Base-by-base conservation (phyloP, 192 early-diverging fungal species). In the Coemansia asiatica region DNA sequence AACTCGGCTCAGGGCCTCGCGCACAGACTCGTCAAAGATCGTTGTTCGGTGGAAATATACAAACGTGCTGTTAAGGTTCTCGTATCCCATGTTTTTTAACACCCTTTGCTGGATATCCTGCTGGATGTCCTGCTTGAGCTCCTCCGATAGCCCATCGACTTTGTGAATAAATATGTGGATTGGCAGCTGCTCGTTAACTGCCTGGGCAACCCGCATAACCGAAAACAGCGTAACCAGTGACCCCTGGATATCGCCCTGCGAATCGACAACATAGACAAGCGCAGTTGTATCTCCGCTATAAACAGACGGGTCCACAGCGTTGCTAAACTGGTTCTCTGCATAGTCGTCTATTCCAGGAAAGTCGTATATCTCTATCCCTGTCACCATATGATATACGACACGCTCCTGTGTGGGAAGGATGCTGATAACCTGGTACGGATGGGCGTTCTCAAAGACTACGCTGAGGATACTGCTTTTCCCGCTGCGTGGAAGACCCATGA, bases 81-180 rank as follows among this genome's bases (percentile, higher is more conserved):
- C 84, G 66, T 92, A 91, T 10, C 82, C 82, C 44, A 98, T 85
- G 61, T 91, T 94, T 69, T 98, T 95, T 10, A 85, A 87, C 48
- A 95, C 92, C 23, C 91, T 82, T 64, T 93, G 93, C 67, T 97
- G 94, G 53, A 98, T 94, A 55, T 97, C 95, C 36, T 93, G 85
- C 82, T 95, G 92, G 26, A 91, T 96, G 72, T 98, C 93, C 89
- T 93, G 89, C 85, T 96, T 95, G 76, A 92, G 91, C 65, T 98
- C 96, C 67, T 97, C 95, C 0, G 91, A 92, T 47, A 98, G 81
- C 28, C 94, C 94, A 66, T 98, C 96, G 2, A 96, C 91, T 83
- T 98, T 98, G 84, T 98, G 93, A 56, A 98, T 90, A 60, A 98
- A 91, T 7, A 98, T 90, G 71, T 97, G 95, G 75, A 95, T 95